These are phyloP conservation scores for Thymus mandschuricus DNA, from an alignment of 257 asterid genomes.

Conservation along the genomic window DNA sequence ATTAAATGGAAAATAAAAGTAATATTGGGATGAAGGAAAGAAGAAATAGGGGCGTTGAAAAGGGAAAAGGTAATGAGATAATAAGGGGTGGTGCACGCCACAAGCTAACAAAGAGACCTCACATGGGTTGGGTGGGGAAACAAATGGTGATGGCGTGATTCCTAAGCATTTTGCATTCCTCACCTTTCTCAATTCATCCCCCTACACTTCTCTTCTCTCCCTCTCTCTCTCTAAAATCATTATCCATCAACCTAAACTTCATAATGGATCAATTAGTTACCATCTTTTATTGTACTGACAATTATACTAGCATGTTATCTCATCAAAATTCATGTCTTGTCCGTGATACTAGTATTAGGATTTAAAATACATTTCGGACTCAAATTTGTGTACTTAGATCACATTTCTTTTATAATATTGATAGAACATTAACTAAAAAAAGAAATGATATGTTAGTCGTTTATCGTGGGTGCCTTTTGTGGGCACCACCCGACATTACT, in stretches of 20 bases:
- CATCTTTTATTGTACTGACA: too few relatives aligned
- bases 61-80: constrained; percentile 37
- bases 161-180: constrained; percentile 42
- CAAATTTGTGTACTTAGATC: not conserved
- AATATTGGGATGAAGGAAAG: not conserved
- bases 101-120: constrained; percentile 35
- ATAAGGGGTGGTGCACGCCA: constrained; percentile 36
- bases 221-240: constrained; percentile 20
- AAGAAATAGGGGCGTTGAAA: constrained; percentile 41
- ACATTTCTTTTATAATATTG: not conserved
- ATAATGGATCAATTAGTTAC: not conserved
- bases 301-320: too few relatives aligned
- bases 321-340: too few relatives aligned
- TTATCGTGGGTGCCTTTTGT: too few relatives aligned
- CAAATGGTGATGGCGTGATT: constrained; percentile 47
- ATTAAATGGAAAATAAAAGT: not conserved
- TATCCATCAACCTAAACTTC: constrained; percentile 5
- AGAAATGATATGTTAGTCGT: too few relatives aligned
- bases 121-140: constrained; percentile 36
- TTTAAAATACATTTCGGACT: too few relatives aligned
- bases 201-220: constrained; percentile 4
- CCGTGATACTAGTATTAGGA: too few relatives aligned
- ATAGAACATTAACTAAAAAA: too few relatives aligned
- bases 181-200: constrained; percentile 20
- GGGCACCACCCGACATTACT: too few relatives aligned